Base-by-base conservation (phyloP, 495 filamentous ascomycete genomes). In the Cenococcum geophilum region DNA sequence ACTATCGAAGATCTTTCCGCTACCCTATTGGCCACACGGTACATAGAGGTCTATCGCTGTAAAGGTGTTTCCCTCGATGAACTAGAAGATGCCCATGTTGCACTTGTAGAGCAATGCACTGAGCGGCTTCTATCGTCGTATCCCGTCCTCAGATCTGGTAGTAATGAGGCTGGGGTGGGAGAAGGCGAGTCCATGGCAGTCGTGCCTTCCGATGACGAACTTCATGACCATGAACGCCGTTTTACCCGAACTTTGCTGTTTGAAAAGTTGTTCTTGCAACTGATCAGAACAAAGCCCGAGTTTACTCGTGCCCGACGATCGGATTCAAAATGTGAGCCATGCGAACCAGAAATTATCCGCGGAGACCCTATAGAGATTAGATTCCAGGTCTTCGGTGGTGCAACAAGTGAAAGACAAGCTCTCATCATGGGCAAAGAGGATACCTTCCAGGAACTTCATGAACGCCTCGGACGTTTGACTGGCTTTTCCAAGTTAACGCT, bases 101-200 rank as follows among this genome's bases (percentile, higher is more conserved):
- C 80, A 10, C 77, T 96, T 12, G 89, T 90, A 18, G 79, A 87
- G 63, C 84, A 89, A 51, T 96, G 91, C 66, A 79, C 95, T 11
- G 73, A 79, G 16, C 88, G 93, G 68, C 78, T 96, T 5, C 36
- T 61, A 51, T 37, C 59, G 18, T 35, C 60, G 0, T 62, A 65
- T 42, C 47, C 57, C n/a, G 52, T 55, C 42, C 16, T 68, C 5
- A 45, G 66, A 25, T 35, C 32, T 10, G n/a, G 52, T 16, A 18
- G n/a, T 12, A 25, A 11, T 16, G 45, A 40, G 20, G 5, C 11
- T 16, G 11, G 43, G 21, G 12, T 59, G 14, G 20, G 34, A 10
- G 12, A 58, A 21, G 20, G 27, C 27, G 56, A 63, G 14, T 23
- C 34, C 22, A 68, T 68, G 65, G 59, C 62, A 35, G 48, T 69